Conservation (phyloP, 2,329 filamentous ascomycete genomes). For the Colletotrichum euphorbiae region DNA sequence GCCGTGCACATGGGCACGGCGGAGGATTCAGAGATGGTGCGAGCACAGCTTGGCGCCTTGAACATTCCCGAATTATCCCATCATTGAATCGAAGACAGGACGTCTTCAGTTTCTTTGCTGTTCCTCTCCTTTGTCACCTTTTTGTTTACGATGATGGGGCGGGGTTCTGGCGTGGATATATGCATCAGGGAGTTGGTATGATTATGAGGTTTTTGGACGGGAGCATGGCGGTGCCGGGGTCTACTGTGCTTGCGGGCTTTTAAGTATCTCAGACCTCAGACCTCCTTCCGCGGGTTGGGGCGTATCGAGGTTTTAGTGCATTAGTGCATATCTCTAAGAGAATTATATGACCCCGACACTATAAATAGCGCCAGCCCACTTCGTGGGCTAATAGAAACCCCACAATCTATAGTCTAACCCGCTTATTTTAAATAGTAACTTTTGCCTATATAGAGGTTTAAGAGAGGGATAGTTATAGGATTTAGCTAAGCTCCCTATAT, state of each 20-base stretch:
- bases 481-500: too few species aligned
- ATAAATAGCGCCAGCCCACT: too few species aligned
- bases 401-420: too few species aligned
- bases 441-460: too few species aligned
- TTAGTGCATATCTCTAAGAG: too few species aligned
- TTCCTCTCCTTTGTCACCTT: constrained; percentile 29
- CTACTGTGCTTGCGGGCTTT: constrained; percentile 32
- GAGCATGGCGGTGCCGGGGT: constrained; percentile 37
- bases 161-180: constrained; percentile 28
- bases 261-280: too few species aligned
- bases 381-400: too few species aligned
- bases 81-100: constrained; percentile 17
- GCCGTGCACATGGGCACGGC: constrained; percentile 9
- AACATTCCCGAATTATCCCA: constrained; percentile 24
- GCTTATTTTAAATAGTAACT: too few species aligned
- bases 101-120: constrained; percentile 7
- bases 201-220: constrained; percentile 32
- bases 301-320: too few species aligned
- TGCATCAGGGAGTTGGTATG: constrained; percentile 37
- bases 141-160: constrained; percentile 33
- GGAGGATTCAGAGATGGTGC: neutral
- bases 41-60: constrained; percentile 21
- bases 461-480: too few species aligned
- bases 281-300: too few species aligned
- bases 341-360: too few species aligned